These are phyloP conservation scores for Caloboletus firmus DNA, from an alignment of 1,284 basidiomycete species.

Conservation along the genomic window DNA sequence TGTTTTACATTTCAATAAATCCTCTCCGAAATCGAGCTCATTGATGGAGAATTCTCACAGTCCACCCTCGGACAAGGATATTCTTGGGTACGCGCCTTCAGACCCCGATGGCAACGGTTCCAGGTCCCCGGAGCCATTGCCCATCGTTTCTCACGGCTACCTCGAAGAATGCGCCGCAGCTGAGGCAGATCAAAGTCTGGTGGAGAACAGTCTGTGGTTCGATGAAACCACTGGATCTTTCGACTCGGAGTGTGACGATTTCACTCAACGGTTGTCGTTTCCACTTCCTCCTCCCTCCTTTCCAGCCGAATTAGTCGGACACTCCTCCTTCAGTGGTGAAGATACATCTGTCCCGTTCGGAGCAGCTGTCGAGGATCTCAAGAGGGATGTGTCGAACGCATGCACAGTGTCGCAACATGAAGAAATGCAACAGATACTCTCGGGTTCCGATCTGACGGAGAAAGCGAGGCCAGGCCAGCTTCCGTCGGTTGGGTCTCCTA, in stretches of 20 bases:
- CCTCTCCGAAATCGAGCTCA: neutral
- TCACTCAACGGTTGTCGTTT: conserved; percentile 17
- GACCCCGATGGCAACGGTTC: neutral
- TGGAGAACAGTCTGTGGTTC: neutral
- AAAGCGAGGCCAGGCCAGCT: conserved; percentile 11
- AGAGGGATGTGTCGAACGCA: neutral
- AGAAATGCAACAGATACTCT: neutral
- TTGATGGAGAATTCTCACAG: neutral
- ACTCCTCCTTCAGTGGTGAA: conserved; percentile 3
- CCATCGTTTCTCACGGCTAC: neutral
- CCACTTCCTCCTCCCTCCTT: conserved; percentile 20
- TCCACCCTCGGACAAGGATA: neutral
- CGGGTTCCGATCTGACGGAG: conserved; percentile 17
- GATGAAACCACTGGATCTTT: conserved; percentile 1
- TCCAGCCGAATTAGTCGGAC: conserved; percentile 2
- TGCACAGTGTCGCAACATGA: neutral
- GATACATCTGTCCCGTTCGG: neutral
- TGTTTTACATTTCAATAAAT: neutral
- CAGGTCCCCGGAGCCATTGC: neutral
- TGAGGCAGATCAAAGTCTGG: neutral
- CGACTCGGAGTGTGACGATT: neutral
- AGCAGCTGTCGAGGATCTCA: neutral
- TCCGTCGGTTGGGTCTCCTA: neutral
- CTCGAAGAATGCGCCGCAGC: neutral
- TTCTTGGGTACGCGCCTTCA: neutral